A percentile compares a stretch with the other conserved stretches of the same genome.
Evolutionary conservation across 2,329 filamentous ascomycete genomes (phyloP).

Genomic region (Fusarium sp.): DNA sequence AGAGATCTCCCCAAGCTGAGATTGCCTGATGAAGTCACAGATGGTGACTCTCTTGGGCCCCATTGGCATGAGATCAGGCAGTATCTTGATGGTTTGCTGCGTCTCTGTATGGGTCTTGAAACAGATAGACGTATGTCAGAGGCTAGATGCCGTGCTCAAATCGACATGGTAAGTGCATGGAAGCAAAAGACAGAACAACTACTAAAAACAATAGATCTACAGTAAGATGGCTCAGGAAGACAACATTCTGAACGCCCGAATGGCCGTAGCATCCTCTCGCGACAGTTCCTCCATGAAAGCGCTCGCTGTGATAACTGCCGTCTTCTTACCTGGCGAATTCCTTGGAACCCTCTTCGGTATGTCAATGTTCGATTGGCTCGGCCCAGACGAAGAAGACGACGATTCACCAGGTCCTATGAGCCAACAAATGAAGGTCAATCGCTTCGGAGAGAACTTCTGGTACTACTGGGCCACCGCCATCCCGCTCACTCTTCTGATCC

Average conservation of each 20-base stretch:
- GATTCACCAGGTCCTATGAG: background rate
- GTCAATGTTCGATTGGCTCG: conserved; percentile 62
- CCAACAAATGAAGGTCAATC: conserved; percentile 27
- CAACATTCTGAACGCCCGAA: conserved; percentile 59
- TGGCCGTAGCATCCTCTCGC: conserved; percentile 56
- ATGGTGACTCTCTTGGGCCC: conserved; percentile 49
- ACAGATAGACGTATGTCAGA: conserved; percentile 62
- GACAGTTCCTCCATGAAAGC: conserved; percentile 64
- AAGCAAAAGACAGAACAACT: background rate
- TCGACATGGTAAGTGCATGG: conserved; percentile 56
- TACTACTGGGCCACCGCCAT: conserved; percentile 61
- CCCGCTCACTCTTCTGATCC: conserved; percentile 58
- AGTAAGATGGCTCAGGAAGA: conserved; percentile 64
- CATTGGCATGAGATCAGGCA: conserved; percentile 63
- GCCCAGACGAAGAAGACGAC: conserved; percentile 50
- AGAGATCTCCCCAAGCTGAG: conserved; percentile 33
- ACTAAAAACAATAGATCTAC: conserved; percentile 54
- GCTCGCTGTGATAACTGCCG: conserved; percentile 60
- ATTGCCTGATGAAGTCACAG: conserved; percentile 29
- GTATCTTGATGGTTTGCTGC: conserved; percentile 59
- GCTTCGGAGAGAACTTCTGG: conserved; percentile 58
- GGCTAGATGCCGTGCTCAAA: conserved; percentile 59
- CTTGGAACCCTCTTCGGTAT: conserved; percentile 61
- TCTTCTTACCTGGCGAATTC: conserved; percentile 62
- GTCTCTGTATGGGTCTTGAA: conserved; percentile 59